These are phyloP conservation scores for Neodidymelliopsis sp. DNA, from an alignment of 2,329 filamentous ascomycete species.

Conservation along the genomic window DNA sequence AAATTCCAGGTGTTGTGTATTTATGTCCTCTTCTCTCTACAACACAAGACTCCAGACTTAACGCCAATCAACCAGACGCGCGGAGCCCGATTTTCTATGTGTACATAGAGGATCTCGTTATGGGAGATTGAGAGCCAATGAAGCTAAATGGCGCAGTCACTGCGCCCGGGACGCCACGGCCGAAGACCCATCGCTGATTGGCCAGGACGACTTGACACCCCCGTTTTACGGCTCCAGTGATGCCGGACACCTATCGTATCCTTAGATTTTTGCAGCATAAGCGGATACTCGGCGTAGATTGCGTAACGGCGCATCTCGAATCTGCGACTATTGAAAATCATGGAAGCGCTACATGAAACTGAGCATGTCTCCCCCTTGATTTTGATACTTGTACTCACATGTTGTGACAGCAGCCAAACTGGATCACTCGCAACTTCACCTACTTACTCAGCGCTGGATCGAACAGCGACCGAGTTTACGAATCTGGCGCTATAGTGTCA, in stretches of 20 bases:
- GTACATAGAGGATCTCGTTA: background rate
- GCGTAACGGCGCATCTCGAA: constrained; percentile 15
- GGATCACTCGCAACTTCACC: constrained; percentile 19
- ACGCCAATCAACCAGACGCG: constrained; percentile 4
- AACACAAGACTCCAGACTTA: too few species aligned
- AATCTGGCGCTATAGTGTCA: constrained; percentile 19
- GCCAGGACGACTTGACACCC: constrained; percentile 4
- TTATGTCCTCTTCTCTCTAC: too few species aligned
- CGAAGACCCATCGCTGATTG: constrained; percentile 14
- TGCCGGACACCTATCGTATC: constrained; percentile 20
- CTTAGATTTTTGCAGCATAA: constrained; percentile 3
- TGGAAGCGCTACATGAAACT: constrained; percentile 12
- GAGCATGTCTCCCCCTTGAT: constrained; percentile 12
- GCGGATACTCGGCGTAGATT: constrained; percentile 19
- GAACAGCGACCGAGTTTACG: constrained; percentile 18
- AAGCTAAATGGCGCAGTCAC: constrained; percentile 11
- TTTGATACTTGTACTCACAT: constrained; percentile 6
- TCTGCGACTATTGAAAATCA: constrained; percentile 12
- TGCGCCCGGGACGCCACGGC: constrained; percentile 7
- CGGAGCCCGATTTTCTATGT: constrained; percentile 3
- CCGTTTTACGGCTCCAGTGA: constrained; percentile 8
- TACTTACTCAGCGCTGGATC: constrained; percentile 19
- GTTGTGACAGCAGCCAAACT: constrained; percentile 15
- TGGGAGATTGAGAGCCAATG: background rate
- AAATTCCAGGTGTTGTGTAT: too few species aligned